phyloP scores from a whole-genome alignment of 768 basidiomycete genomes.

The Rickenella mellea region DNA sequence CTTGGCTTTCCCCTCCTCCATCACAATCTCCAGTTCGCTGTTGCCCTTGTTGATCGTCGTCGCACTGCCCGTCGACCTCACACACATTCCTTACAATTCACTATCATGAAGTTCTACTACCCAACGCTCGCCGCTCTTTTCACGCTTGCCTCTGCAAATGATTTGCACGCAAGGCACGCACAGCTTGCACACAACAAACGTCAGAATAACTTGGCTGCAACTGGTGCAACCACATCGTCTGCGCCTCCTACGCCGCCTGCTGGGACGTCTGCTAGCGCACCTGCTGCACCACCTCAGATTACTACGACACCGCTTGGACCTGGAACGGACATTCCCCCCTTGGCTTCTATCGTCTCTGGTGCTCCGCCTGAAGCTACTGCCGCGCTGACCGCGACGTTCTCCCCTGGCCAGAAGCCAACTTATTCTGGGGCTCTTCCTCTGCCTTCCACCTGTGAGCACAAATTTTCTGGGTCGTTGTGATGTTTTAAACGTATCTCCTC shows the following conservation, averaged over 20 bases:
- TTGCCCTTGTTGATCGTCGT: too few relatives aligned
- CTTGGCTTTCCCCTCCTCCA: too few relatives aligned
- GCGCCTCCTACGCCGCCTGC: conserved; percentile 8
- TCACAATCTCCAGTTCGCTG: too few relatives aligned
- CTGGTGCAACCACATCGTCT: conserved; percentile 8
- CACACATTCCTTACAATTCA: too few relatives aligned
- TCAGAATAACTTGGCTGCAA: conserved; percentile 15
- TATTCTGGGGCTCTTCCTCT: conserved; percentile 56
- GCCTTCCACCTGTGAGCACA: conserved; percentile 49
- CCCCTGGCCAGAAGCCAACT: conserved; percentile 52
- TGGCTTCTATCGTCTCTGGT: conserved; percentile 50
- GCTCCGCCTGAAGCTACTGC: conserved; percentile 47
- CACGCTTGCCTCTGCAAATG: conserved; percentile 25
- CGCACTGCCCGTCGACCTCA: too few relatives aligned
- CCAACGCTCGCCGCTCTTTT: conserved; percentile 42
- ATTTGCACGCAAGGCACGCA: conserved; percentile 25
- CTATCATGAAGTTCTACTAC: too few relatives aligned
- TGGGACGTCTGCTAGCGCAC: conserved; percentile 3
- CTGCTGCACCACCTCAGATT: conserved; percentile 6
- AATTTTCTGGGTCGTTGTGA: too few relatives aligned
- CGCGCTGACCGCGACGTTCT: conserved; percentile 40
- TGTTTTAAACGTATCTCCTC: too few relatives aligned
- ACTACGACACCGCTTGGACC: conserved; percentile 20
- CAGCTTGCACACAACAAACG: conserved; percentile 34
- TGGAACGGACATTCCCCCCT: conserved; percentile 44